Percentiles rank a stretch among this genome's conserved stretches.
Evolutionary conservation across 441 rosid genomes (phyloP).

Genomic region (Populus tomentosa): DNA sequence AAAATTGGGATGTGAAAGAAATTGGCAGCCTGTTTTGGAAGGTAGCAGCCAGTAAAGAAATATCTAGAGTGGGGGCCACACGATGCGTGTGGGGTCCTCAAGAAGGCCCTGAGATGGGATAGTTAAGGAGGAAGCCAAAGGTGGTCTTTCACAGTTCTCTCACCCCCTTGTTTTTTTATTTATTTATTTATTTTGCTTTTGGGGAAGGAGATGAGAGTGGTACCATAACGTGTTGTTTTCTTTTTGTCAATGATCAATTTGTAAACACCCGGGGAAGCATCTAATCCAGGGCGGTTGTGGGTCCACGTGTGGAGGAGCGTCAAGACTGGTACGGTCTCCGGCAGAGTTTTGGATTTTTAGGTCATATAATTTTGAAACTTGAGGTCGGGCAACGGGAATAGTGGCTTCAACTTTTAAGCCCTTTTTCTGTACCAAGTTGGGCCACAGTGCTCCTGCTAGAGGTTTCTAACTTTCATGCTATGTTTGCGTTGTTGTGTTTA

Average conservation of each 20-base stretch:
- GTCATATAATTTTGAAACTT: not conserved
- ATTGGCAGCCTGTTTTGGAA: not conserved
- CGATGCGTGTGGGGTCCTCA: too few relatives aligned
- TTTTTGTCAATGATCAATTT: not conserved
- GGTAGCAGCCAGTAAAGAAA: not conserved
- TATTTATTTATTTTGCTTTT: too few relatives aligned
- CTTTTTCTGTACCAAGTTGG: too few relatives aligned
- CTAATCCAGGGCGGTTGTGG: not conserved
- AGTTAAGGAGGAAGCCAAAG: not conserved
- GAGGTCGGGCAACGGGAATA: not conserved
- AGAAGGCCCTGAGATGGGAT: not conserved
- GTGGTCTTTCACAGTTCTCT: not conserved
- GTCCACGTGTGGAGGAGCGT: not conserved
- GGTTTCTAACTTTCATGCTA: too few relatives aligned
- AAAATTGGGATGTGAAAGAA: not conserved
- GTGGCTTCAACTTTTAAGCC: too few relatives aligned
- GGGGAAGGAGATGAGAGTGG: too few relatives aligned
- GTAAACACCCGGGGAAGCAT: not conserved
- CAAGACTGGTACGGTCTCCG: not conserved
- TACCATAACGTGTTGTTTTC: too few relatives aligned
- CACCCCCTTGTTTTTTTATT: not conserved
- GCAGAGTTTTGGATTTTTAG: not conserved
- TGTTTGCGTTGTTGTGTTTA: too few relatives aligned
- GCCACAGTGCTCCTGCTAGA: too few relatives aligned
- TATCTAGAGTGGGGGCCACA: conserved; percentile 1